Evolutionary conservation across 2,329 filamentous ascomycete species (phyloP).

Genomic region (Peltaster fructicola): DNA sequence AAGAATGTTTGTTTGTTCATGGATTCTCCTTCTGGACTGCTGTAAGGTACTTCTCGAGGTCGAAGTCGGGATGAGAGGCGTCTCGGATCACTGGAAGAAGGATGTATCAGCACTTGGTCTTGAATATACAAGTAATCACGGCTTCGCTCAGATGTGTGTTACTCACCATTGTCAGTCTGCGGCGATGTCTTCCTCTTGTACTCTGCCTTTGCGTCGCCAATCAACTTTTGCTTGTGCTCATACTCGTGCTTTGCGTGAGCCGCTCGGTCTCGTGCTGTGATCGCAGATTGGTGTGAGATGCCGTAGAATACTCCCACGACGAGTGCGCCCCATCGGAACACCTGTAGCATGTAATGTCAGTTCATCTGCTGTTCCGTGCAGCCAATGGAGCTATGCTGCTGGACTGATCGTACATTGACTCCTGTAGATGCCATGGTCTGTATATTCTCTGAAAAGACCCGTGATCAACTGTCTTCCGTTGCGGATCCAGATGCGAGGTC

Average conservation of each 20-base stretch:
- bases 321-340: slow-evolving; percentile 92
- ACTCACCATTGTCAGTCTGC: slow-evolving; percentile 22
- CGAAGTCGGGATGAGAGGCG: slow-evolving; percentile 74
- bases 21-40: slow-evolving; percentile 35
- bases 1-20: too few relatives aligned
- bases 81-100: slow-evolving; percentile 53
- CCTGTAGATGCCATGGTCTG: slow-evolving; percentile 13
- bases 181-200: slow-evolving; percentile 60
- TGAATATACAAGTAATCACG: neutral
- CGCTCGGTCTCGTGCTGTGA: slow-evolving; percentile 53
- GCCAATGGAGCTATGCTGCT: neutral
- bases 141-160: neutral
- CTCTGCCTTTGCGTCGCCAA: slow-evolving; percentile 81
- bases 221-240: slow-evolving; percentile 77
- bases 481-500: too few relatives aligned
- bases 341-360: slow-evolving; percentile 35
- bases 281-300: slow-evolving; percentile 75
- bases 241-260: slow-evolving; percentile 65
- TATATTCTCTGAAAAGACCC: too few relatives aligned
- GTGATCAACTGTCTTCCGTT: too few relatives aligned
- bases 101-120: neutral
- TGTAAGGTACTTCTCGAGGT: slow-evolving; percentile 70
- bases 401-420: slow-evolving; percentile 10
- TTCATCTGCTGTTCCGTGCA: slow-evolving; percentile 1
- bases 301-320: slow-evolving; percentile 87